These are phyloP conservation scores for Osmanthus fragrans DNA, from an alignment of 257 asterid genomes.

Conservation along the genomic window DNA sequence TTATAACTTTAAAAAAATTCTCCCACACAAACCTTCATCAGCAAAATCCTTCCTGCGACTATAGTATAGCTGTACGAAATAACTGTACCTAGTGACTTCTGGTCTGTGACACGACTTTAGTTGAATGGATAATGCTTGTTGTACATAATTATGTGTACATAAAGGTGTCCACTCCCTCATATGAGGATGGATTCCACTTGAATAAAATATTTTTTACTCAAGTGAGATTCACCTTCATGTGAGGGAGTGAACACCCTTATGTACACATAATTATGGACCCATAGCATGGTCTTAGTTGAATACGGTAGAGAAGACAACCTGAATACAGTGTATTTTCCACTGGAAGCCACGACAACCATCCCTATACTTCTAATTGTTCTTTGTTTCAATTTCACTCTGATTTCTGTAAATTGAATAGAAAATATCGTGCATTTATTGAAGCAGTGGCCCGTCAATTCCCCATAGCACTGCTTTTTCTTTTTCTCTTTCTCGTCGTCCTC, in stretches of 20 bases:
- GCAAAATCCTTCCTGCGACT: neutral
- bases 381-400: neutral
- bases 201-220: too few species aligned
- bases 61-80: neutral
- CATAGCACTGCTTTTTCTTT: slow-evolving; percentile 24
- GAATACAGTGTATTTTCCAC: neutral
- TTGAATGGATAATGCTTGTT: too few species aligned
- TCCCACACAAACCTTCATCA: too few species aligned
- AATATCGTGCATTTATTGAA: slow-evolving; percentile 20
- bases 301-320: neutral
- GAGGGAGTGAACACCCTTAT: too few species aligned
- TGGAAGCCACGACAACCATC: slow-evolving; percentile 51
- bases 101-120: neutral
- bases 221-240: too few species aligned
- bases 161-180: too few species aligned
- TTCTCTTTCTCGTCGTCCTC: slow-evolving; percentile 34
- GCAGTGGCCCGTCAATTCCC: slow-evolving; percentile 49
- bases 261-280: too few species aligned
- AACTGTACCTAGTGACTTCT: neutral
- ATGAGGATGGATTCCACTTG: too few species aligned
- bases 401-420: slow-evolving; percentile 20
- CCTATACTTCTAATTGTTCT: neutral
- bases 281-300: too few species aligned
- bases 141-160: too few species aligned
- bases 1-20: too few species aligned